phyloP scores from a whole-genome alignment of 1,284 basidiomycete species.

The Takashimella koratensis region DNA sequence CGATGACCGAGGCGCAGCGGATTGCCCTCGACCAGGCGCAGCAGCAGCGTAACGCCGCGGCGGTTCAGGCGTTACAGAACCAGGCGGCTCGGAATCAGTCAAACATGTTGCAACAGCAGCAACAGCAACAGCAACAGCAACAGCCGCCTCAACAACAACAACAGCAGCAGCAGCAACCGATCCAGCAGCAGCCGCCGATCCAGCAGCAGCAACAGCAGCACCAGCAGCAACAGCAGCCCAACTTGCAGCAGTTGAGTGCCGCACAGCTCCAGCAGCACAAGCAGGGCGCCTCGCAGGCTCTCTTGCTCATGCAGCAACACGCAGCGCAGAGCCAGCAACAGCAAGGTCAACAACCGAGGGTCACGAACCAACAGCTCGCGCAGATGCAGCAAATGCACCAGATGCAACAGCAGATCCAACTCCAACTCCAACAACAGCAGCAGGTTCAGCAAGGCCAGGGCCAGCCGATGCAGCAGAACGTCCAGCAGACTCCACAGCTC shows the following conservation, averaged over 20 bases:
- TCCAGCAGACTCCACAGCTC: conserved; percentile 5
- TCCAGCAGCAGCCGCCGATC: conserved; percentile 3
- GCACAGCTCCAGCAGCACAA: neutral
- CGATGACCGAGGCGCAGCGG: conserved; percentile 16
- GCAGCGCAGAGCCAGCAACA: neutral
- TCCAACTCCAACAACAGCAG: neutral
- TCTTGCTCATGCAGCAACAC: neutral
- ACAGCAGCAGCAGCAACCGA: neutral
- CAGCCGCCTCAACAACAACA: conserved; percentile 4
- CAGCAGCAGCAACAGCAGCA: conserved; percentile 6
- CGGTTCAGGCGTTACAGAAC: conserved; percentile 2
- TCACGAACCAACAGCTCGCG: conserved; percentile 2
- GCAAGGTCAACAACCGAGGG: neutral
- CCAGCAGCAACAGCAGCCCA: conserved; percentile 2
- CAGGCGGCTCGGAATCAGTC: neutral
- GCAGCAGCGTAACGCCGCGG: conserved; percentile 1
- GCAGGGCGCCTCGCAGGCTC: neutral
- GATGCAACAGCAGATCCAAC: neutral
- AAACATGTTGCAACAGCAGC: conserved; percentile 2
- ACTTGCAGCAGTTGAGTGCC: conserved; percentile 1
- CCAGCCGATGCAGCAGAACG: neutral
- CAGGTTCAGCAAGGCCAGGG: neutral
- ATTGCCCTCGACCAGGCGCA: conserved; percentile 9
- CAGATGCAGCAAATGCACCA: conserved; percentile 3
- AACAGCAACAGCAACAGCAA: conserved; percentile 10